phyloP scores from a whole-genome alignment of 2,329 filamentous ascomycete genomes.

The Talaromyces sp. region DNA sequence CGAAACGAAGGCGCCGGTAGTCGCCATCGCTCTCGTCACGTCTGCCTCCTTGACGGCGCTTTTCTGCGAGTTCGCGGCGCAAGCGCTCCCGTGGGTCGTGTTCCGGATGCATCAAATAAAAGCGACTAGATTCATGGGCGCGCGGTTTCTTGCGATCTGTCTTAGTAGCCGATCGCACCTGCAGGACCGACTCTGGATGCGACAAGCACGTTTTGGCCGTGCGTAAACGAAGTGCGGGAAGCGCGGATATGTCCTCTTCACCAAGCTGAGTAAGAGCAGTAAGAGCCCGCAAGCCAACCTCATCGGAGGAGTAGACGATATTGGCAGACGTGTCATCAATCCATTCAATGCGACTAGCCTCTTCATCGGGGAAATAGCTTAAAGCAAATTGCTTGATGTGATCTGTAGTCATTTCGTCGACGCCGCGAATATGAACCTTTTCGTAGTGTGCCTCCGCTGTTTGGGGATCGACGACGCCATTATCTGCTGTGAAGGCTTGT shows the following conservation, averaged over 20 bases:
- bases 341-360: constrained; percentile 74
- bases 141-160: constrained; percentile 76
- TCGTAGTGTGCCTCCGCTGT: constrained; percentile 40
- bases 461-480: constrained; percentile 26
- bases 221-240: constrained; percentile 61
- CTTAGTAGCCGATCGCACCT: constrained; percentile 68
- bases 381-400: constrained; percentile 73
- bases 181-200: constrained; percentile 66
- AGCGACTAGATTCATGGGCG: constrained; percentile 77
- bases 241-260: constrained; percentile 42
- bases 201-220: constrained; percentile 65
- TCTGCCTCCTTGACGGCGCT: constrained; percentile 36
- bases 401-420: constrained; percentile 75
- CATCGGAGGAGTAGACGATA: constrained; percentile 64
- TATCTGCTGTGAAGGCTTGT: constrained; percentile 18
- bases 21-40: constrained; percentile 38
- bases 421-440: constrained; percentile 79
- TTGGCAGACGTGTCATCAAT: constrained; percentile 92
- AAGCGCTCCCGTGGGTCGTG: constrained; percentile 75
- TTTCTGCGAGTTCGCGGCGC: constrained; percentile 51
- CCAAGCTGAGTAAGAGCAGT: constrained; percentile 45
- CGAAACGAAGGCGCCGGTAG: constrained; percentile 55
- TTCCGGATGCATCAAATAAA: constrained; percentile 89
- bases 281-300: constrained; percentile 55
- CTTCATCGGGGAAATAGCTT: constrained; percentile 59